phyloP scores from a whole-genome alignment of 2,329 filamentous ascomycete genomes.

The Rutstroemia sp. region DNA sequence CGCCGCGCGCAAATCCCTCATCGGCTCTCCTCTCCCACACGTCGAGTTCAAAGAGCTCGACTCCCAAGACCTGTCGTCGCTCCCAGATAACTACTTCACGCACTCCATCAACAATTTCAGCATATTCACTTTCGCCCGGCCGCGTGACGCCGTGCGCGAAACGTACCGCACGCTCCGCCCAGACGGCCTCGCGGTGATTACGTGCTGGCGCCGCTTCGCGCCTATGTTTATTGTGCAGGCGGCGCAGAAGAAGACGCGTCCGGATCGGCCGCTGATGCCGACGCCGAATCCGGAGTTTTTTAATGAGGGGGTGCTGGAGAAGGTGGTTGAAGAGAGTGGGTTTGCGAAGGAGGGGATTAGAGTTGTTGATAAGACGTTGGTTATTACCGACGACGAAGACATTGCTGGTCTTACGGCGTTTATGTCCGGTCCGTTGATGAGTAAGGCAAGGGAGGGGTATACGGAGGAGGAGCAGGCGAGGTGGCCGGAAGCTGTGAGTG shows the following conservation, averaged over 20 bases:
- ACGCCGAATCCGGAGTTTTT: not conserved
- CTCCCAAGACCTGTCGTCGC: not conserved
- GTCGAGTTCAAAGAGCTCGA: slow-evolving; percentile 13
- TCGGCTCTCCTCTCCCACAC: slow-evolving; percentile 21
- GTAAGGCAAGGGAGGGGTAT: slow-evolving; percentile 22
- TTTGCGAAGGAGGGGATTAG: slow-evolving; percentile 12
- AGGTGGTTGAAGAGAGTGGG: not conserved
- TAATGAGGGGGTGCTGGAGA: not conserved
- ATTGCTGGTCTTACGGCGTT: slow-evolving; percentile 25
- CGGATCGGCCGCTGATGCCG: not conserved
- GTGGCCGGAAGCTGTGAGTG: not conserved
- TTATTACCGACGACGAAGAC: slow-evolving; percentile 23
- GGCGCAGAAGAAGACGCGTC: not conserved
- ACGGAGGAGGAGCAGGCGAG: not conserved
- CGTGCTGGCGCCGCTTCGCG: not conserved
- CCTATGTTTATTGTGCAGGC: not conserved
- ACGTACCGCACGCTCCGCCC: not conserved
- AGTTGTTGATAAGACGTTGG: slow-evolving; percentile 20
- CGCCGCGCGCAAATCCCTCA: slow-evolving; percentile 25
- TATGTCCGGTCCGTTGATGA: slow-evolving; percentile 27
- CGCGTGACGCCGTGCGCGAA: not conserved
- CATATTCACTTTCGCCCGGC: not conserved
- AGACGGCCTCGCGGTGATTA: not conserved
- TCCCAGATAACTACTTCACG: not conserved
- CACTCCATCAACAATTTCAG: not conserved